These are phyloP conservation scores for Aspergillus taichungensis DNA, from an alignment of 495 filamentous ascomycete genomes.

Conservation along the genomic window DNA sequence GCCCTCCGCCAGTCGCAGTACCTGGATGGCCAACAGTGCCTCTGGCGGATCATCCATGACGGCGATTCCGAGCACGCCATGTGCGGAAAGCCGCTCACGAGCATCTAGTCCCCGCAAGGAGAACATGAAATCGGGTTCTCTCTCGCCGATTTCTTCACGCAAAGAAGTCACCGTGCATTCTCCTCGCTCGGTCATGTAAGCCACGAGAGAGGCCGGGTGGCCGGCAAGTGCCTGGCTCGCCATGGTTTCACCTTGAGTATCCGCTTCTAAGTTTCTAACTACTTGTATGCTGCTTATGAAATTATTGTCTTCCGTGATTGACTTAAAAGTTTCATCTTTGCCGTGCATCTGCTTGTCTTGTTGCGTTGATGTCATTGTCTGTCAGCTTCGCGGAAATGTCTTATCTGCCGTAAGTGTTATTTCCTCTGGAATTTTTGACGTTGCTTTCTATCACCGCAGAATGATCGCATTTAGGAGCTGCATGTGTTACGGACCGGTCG, in stretches of 20 bases:
- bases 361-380: constrained; percentile 5
- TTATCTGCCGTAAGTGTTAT: constrained; percentile 13
- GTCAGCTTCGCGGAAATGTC: constrained; percentile 3
- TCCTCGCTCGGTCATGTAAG: constrained; percentile 14
- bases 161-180: constrained; percentile 21
- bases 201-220: background rate
- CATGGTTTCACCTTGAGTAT: too few species aligned
- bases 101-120: constrained; percentile 28
- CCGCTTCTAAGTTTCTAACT: too few species aligned
- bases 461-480: constrained; percentile 11
- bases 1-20: constrained; percentile 16
- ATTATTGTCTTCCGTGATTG: background rate
- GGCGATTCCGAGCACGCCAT: constrained; percentile 18
- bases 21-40: constrained; percentile 20
- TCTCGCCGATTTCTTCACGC: constrained; percentile 28
- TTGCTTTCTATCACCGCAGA: constrained; percentile 10
- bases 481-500: constrained; percentile 9
- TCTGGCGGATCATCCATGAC: constrained; percentile 27
- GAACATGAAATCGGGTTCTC: constrained; percentile 23
- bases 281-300: too few species aligned
- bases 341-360: constrained; percentile 1
- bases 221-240: too few species aligned
- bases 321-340: background rate
- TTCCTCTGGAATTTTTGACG: constrained; percentile 17
- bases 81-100: constrained; percentile 15